These are phyloP conservation scores for Cryptococcus amylolentus DNA, from an alignment of 1,284 basidiomycete genomes.

Conservation along the genomic window DNA sequence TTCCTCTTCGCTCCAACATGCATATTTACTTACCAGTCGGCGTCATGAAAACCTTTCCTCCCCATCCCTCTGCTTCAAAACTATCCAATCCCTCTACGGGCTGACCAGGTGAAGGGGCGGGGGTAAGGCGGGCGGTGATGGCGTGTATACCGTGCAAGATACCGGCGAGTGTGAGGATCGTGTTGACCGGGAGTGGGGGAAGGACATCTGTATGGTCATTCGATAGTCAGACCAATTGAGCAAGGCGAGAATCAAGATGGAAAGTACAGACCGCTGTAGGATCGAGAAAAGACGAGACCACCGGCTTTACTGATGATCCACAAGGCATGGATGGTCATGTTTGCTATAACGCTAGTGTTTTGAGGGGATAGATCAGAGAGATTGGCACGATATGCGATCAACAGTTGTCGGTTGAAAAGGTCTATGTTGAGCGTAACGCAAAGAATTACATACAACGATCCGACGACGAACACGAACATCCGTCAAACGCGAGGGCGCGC, in stretches of 20 bases:
- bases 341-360: conserved; percentile 1
- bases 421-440: too few relatives aligned
- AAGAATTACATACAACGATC: too few relatives aligned
- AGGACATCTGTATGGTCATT: conserved; percentile 65
- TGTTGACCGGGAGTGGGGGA: conserved; percentile 85
- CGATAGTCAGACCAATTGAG: background rate
- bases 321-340: conserved; percentile 40
- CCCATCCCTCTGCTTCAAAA: conserved; percentile 80
- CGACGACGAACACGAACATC: too few relatives aligned
- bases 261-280: conserved; percentile 57
- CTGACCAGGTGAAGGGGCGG: conserved; percentile 51
- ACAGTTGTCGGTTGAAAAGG: too few relatives aligned
- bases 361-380: too few relatives aligned
- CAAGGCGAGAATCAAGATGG: background rate
- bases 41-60: conserved; percentile 62
- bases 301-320: conserved; percentile 98
- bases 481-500: too few relatives aligned
- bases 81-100: conserved; percentile 67
- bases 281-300: conserved; percentile 89
- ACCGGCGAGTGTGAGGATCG: conserved; percentile 93
- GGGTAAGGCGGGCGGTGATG: conserved; percentile 88
- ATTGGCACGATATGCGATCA: too few relatives aligned
- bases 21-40: conserved; percentile 68
- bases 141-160: conserved; percentile 98
- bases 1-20: background rate